Base-by-base conservation (phyloP, 192 early-diverging fungal genomes). In the Backusella morwellensis region DNA sequence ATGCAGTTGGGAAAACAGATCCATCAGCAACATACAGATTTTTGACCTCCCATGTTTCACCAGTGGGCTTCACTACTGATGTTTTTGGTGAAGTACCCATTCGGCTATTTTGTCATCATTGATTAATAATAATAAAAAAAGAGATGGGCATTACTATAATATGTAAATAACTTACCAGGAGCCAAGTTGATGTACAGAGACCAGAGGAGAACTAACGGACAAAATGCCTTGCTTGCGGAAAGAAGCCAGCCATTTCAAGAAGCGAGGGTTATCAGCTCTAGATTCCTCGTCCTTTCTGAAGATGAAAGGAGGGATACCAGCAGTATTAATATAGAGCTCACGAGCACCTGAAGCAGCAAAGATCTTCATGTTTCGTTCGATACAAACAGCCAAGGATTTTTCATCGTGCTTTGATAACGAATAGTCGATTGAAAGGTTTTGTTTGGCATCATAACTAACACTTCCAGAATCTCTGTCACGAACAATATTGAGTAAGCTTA, bases 151-250 rank as follows among this genome's bases (percentile, higher is more conserved):
- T 21, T 4, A 4, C 2, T 21, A 74, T 23, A 36, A 3, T 38
- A 14, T 8, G 35, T 19, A 23, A 23, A 38, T 21, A n/a, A 78
- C 82, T 32, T 88, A 89, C 86, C 85, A 87, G 21, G 89, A 79
- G 66, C 89, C 86, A 85, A 91, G 89, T 74, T 94, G 94, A 87
- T 95, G 92, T 5, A 89, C 89, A 77, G 73, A 78, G 8, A 86
- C 81, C 35, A 92, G 29, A 9, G 63, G 66, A 38, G 82, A 50
- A 21, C 81, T 81, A 56, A 74, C 74, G 2, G 80, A 36, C 14
- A 75, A 59, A 40, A 87, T 19, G 17, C 86, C 82, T n/a, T 47
- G 41, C 56, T 77, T 82, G 42, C 70, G 78, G 9, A 83, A 77
- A 42, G 68, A 75, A 6, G 75, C 80, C 35, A 56, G 12, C 80